Conservation (phyloP, 345 rosid species). For the Conringia planisiliqua region DNA sequence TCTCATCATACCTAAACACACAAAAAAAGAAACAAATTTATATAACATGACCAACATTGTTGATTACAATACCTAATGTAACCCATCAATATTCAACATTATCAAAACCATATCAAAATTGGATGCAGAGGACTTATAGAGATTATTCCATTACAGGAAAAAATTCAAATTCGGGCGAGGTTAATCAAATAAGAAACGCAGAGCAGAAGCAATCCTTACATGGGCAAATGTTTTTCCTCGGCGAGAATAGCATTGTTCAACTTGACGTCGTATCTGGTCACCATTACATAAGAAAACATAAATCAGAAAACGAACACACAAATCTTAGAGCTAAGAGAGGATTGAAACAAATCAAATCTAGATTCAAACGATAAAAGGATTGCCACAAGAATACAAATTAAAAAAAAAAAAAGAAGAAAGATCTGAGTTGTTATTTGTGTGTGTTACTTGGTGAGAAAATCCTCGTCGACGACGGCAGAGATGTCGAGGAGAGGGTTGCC, state of each 20-base stretch:
- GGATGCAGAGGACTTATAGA: background rate
- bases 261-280: constrained; percentile 75
- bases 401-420: background rate
- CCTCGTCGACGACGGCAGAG: constrained; percentile 85
- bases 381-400: background rate
- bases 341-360: background rate
- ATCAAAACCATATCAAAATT: background rate
- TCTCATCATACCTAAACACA: constrained; percentile 28
- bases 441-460: constrained; percentile 61
- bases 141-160: background rate
- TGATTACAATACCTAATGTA: background rate
- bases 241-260: constrained; percentile 92
- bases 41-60: background rate
- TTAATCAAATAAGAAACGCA: background rate
- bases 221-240: constrained; percentile 84
- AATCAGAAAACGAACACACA: background rate
- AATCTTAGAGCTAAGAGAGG: background rate
- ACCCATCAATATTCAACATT: background rate
- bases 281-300: background rate
- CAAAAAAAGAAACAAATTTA: background rate
- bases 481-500: constrained; percentile 96
- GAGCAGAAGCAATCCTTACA: constrained; percentile 43
- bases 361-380: background rate
- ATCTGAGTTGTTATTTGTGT: background rate
- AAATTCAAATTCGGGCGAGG: background rate